Percentiles rank a stretch among this genome's conserved stretches.
Evolutionary conservation across 2,329 filamentous ascomycete genomes (phyloP).

Genomic region (Botrytis cinerea): DNA sequence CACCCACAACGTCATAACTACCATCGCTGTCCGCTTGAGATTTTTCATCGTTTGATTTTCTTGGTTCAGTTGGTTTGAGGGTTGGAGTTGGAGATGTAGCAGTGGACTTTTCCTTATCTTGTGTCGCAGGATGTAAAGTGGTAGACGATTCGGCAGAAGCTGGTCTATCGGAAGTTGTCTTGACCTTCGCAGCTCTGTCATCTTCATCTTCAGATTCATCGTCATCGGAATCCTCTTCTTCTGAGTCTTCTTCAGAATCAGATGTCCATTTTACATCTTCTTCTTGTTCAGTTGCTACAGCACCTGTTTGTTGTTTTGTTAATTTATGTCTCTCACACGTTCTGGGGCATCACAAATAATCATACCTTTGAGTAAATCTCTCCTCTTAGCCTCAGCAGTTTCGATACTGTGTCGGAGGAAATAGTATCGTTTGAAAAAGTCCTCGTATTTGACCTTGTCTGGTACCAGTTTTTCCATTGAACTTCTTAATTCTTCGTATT

Average conservation of each 20-base stretch:
- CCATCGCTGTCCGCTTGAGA: conserved; percentile 91
- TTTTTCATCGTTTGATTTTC: conserved; percentile 83
- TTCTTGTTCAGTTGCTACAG: conserved; percentile 61
- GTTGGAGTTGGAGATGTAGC: not conserved
- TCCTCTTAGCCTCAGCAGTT: conserved; percentile 83
- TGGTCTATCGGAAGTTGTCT: conserved; percentile 39
- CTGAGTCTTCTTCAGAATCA: conserved; percentile 68
- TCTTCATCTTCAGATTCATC: conserved; percentile 3
- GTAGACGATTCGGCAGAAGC: conserved; percentile 58
- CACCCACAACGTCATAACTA: conserved; percentile 90
- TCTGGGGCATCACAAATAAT: conserved; percentile 7
- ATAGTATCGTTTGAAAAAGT: conserved; percentile 96
- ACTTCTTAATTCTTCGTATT: conserved; percentile 78
- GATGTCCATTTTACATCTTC: conserved; percentile 69
- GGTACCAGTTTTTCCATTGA: conserved; percentile 98
- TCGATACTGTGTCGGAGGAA: conserved; percentile 92
- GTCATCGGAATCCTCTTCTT: conserved; percentile 5
- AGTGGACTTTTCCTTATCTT: conserved; percentile 38
- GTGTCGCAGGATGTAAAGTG: conserved; percentile 58
- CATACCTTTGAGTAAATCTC: conserved; percentile 88
- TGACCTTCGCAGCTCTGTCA: conserved; percentile 31
- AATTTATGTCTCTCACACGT: conserved; percentile 5
- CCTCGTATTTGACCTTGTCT: conserved; percentile 80
- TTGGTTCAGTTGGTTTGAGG: conserved; percentile 64
- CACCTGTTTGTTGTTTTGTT: conserved; percentile 29